These are phyloP conservation scores for Podaxis pistillaris DNA, from an alignment of 768 basidiomycete species.

Conservation along the genomic window DNA sequence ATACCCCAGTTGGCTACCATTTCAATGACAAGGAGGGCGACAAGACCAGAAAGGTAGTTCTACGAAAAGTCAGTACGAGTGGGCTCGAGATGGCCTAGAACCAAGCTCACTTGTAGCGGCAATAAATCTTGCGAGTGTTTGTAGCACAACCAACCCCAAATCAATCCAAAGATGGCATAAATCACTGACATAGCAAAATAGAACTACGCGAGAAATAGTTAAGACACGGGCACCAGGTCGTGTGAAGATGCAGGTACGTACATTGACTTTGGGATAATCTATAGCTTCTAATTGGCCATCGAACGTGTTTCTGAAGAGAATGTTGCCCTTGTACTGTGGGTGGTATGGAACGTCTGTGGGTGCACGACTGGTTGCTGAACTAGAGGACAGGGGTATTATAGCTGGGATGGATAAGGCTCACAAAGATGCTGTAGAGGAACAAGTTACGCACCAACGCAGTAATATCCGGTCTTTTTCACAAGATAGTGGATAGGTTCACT, in stretches of 20 bases:
- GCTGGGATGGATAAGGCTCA: slow-evolving; percentile 42
- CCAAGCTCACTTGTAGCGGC: slow-evolving; percentile 72
- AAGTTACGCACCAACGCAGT: slow-evolving; percentile 79
- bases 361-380: slow-evolving; percentile 39
- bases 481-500: slow-evolving; percentile 75
- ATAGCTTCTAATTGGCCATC: slow-evolving; percentile 85
- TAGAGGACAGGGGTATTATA: slow-evolving; percentile 85
- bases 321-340: slow-evolving; percentile 73
- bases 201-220: slow-evolving; percentile 50
- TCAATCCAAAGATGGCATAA: slow-evolving; percentile 65
- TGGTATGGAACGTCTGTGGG: slow-evolving; percentile 60
- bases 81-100: neutral
- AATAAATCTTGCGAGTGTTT: slow-evolving; percentile 79
- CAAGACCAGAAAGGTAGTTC: slow-evolving; percentile 90
- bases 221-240: neutral
- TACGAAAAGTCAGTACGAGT: slow-evolving; percentile 27
- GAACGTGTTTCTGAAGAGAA: slow-evolving; percentile 87
- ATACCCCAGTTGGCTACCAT: slow-evolving; percentile 91
- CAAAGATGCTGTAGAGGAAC: neutral
- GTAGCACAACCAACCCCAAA: slow-evolving; percentile 86
- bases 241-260: slow-evolving; percentile 38
- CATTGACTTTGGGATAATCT: slow-evolving; percentile 97
- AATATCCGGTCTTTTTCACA: slow-evolving; percentile 89
- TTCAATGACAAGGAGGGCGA: slow-evolving; percentile 86
- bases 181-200: slow-evolving; percentile 81